Evolutionary conservation across 352 stramenopile genomes (phyloP), one percentile per base, ranked within the genome.

Genomic region (Globisporangium polare): DNA sequence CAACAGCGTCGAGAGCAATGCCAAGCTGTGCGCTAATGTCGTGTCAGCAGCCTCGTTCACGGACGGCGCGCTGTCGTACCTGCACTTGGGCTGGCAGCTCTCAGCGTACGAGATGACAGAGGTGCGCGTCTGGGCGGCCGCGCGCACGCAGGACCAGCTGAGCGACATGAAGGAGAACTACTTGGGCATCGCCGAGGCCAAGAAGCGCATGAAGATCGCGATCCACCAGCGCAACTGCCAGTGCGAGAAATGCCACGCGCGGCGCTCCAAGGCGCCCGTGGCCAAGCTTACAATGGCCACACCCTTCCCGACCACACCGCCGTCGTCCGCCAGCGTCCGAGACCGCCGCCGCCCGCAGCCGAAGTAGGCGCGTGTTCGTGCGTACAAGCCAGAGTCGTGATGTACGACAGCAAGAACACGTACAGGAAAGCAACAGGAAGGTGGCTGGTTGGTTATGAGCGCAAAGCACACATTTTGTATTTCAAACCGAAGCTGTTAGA

Each of bases 151-250:
- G 45, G 77, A 92, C 50, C 86, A 94, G 42, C 63, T 94, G 39
- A 75, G 66, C 55, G 86, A 93, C 70, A 93, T 92, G 83, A 90
- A 90, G 50, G 83, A 93, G 49, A 95, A 92, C 67, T 95, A 93
- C 70, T 70, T 95, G 64, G 75, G 79, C n/a, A 77, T 93, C 50
- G 84, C 86, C 20, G 84, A 95, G 57, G 73, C 78, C 41, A 93
- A 92, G 69, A 81, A 80, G 58, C 78, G 81, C 58, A 89, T 94
- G 75, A 92, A 92, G 60, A 89, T 94, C 47, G 69, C 79, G 24
- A 94, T 94, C 65, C 83, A 92, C 68, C 77, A 90, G 61, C 81
- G 85, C 68, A 88, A 92, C 46, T 94, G 85, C 68, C 75, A 74
- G 47, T 93, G 82, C 45, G 83, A 87, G 15, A 94, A 94, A 66